phyloP scores from a whole-genome alignment of 257 asterid genomes.

The Eucommia ulmoides region DNA sequence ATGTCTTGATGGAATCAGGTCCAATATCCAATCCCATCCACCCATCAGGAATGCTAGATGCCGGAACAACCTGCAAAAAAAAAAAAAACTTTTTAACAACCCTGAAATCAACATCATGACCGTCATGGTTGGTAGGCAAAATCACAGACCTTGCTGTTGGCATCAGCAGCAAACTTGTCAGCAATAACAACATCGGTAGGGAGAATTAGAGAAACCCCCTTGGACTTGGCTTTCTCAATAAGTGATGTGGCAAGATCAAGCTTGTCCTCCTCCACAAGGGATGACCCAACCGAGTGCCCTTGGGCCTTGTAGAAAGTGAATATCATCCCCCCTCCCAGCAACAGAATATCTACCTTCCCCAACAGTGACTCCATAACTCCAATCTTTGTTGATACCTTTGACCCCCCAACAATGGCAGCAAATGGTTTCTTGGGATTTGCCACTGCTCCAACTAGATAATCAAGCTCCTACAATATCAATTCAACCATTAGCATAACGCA shows the following conservation, averaged over 20 bases:
- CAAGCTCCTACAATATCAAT: conserved; percentile 41
- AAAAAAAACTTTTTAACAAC: neutral
- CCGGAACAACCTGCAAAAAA: conserved; percentile 48
- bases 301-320: conserved; percentile 89
- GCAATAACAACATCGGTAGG: conserved; percentile 78
- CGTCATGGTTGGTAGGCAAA: neutral
- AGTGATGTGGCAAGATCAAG: conserved; percentile 71
- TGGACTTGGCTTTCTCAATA: conserved; percentile 63
- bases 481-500: neutral
- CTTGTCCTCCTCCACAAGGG: conserved; percentile 90
- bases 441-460: conserved; percentile 83
- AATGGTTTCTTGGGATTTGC: conserved; percentile 69
- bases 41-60: conserved; percentile 73
- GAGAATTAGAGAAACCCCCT: conserved; percentile 64
- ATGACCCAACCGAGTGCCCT: conserved; percentile 78
- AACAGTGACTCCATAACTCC: conserved; percentile 84
- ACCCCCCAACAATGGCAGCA: conserved; percentile 91
- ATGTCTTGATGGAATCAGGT: conserved; percentile 73
- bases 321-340: conserved; percentile 90
- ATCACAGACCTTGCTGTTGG: conserved; percentile 60
- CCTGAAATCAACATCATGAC: neutral
- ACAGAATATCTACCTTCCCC: conserved; percentile 57
- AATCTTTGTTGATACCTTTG: conserved; percentile 86
- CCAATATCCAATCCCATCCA: conserved; percentile 94
- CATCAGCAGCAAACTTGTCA: conserved; percentile 87